Evolutionary conservation across 805 yeast species (phyloP).

Genomic region (Candida stauntonica): DNA sequence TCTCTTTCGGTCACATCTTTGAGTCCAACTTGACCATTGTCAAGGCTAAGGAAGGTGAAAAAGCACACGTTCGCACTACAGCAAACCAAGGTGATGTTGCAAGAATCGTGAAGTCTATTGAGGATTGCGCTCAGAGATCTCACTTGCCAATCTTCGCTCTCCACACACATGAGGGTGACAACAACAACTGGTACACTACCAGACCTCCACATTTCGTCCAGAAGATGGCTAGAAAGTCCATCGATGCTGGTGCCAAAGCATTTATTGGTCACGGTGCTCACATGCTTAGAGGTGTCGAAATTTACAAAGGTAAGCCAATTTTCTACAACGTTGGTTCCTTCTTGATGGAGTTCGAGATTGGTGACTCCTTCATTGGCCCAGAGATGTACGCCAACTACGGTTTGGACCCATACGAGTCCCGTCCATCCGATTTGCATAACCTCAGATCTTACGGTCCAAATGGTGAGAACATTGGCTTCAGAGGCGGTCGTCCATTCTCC

Average conservation of each 20-base stretch:
- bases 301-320: constrained; percentile 27
- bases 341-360: constrained; percentile 28
- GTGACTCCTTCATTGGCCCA: constrained; percentile 24
- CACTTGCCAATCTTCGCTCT: constrained; percentile 26
- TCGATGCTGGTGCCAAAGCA: constrained; percentile 28
- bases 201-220: constrained; percentile 27
- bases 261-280: constrained; percentile 30
- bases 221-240: constrained; percentile 25
- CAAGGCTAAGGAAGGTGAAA: constrained; percentile 22
- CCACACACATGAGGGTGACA: constrained; percentile 29
- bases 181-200: constrained; percentile 31
- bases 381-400: constrained; percentile 27
- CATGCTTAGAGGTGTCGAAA: constrained; percentile 29
- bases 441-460: constrained; percentile 25
- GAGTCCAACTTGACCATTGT: constrained; percentile 27
- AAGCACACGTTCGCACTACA: constrained; percentile 25
- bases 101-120: constrained; percentile 22
- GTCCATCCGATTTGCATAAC: constrained; percentile 28
- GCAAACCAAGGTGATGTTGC: constrained; percentile 23
- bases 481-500: constrained; percentile 25
- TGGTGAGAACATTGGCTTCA: constrained; percentile 27
- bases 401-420: constrained; percentile 20
- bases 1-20: constrained; percentile 27
- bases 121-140: constrained; percentile 25
- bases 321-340: constrained; percentile 28